Conservation (phyloP, 192 early-diverging fungal genomes). For the Mortierella alpina region DNA sequence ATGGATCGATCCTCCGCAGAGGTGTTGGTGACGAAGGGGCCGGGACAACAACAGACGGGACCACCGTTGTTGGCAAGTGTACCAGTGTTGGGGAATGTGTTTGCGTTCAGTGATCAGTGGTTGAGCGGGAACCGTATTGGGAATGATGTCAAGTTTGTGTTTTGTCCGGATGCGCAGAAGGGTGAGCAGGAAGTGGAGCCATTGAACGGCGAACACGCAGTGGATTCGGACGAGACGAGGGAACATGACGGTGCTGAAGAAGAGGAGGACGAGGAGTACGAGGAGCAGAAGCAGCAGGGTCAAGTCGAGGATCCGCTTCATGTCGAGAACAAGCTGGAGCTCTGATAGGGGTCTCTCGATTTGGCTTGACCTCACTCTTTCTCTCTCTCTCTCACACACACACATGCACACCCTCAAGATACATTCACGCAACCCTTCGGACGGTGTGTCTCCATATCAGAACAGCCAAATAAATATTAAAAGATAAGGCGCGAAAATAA, state of each 20-base stretch:
- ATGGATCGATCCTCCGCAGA: conserved; percentile 10
- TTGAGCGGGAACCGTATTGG: conserved; percentile 22
- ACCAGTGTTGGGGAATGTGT: conserved; percentile 17
- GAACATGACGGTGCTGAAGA: background rate
- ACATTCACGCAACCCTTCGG: too few species aligned
- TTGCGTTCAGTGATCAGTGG: conserved; percentile 29
- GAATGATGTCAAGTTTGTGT: conserved; percentile 25
- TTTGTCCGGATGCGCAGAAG: conserved; percentile 4
- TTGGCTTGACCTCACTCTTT: too few species aligned
- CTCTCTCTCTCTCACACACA: too few species aligned
- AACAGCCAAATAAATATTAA: too few species aligned
- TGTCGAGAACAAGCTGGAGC: too few species aligned
- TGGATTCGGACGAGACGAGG: background rate
- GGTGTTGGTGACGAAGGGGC: conserved; percentile 20
- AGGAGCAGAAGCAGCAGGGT: background rate
- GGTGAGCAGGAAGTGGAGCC: background rate
- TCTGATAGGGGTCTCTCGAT: too few species aligned
- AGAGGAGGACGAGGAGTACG: background rate
- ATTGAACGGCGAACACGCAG: background rate
- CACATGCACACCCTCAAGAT: too few species aligned
- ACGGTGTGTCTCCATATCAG: too few species aligned
- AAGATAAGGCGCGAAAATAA: too few species aligned
- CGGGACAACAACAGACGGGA: conserved; percentile 1
- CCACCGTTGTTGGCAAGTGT: background rate
- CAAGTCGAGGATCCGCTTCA: too few species aligned